Base-by-base conservation (phyloP, 306 rosid species). In the Sophora flavescens region DNA sequence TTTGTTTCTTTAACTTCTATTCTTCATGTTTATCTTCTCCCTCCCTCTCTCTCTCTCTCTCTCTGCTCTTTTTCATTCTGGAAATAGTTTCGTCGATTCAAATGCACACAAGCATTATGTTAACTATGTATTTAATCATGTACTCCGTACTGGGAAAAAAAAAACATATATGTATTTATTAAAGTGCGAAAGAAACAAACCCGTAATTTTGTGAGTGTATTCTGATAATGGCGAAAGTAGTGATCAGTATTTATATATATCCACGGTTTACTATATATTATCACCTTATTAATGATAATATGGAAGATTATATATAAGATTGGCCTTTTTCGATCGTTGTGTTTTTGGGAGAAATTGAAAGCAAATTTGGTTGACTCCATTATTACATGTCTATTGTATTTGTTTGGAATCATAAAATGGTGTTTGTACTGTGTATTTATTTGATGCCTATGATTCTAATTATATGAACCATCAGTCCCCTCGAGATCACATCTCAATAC, bases 381-480 rank as follows among this genome's bases (percentile, higher is more conserved):
- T n/a, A n/a, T 33, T 32, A 14, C 5, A 30, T 14, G 66, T 60
- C 42, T 16, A 33, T 56, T 39, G 39, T 47, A 66, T 76, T 53
- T 76, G 32, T 76, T 53, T 76, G 32, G 57, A 76, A 22, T 22
- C 22, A 22, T 22, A 22, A 30, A 47, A 13, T 13, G 42, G 42
- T 48, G n/a, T 7, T 30, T 6, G 44, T 8, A 41, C 13, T 61
- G 35, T n/a, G 6, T 3, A 30, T 32, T 22, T 56, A 18, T 18
- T 18, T 17, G 39, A 17, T 38, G 8, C 15, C 3, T 28, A 73
- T 6, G 22, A 1, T 15, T 60, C 28, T 63, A 28, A 35, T 73
- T 15, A 54, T 1, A 74, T 59, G 84, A 58, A 80, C 15, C 75
- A 38, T 74, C 65, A 59, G 63, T 67, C 71, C 11, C 7, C 15